Evolutionary conservation across 768 basidiomycete genomes (phyloP), one percentile per base, ranked within the genome.

Genomic region (Suillus decipiens): DNA sequence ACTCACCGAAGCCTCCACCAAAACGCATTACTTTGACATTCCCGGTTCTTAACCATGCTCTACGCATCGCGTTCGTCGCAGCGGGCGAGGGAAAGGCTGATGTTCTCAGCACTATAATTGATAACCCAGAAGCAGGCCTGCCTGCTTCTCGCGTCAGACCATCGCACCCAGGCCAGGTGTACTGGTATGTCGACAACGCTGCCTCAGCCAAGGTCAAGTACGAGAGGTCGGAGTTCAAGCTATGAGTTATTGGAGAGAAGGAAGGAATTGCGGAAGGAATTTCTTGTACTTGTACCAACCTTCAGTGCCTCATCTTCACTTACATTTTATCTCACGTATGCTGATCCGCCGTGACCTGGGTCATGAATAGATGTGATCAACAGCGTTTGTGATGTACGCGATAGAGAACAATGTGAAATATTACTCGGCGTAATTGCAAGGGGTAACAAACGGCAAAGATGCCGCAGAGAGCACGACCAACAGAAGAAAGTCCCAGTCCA

Each of bases 161-260:
- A 2, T 86, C 80, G 4, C 77, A 79, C 65, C 94, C 92, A 24
- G 96, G 96, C 36, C 89, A 91, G 60, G 82, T 97, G 37, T 95
- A 88, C 76, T 99, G 95, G 96, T 99, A 99, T 77, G 88, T 92
- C 41, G 95, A 98, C 77, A 88, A 93, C 55, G 88, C 87, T 9
- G 96, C 97, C 2, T 82, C 88, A 10, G 77, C 77, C 50, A 86
- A 88, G 67, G 82, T 89, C 36, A 69, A 79, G 70, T 90, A 86
- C 71, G 75, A 82, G 14, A 82, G 77, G 75, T 83, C 84, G 4
- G 66, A 79, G 17, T 86, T 90, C 77, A 85, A 84, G 74, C 71
- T 88, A 65, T 90, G 59, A 72, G 51, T 34, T 19, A 53, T 39
- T 48, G 42, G 53, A 62, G 53, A 45, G 63, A 63, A 56, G 48